A percentile compares a stretch with the other conserved stretches of the same genome.
phyloP scores from a whole-genome alignment of 1,284 basidiomycete genomes.

The Boletus sp. region DNA sequence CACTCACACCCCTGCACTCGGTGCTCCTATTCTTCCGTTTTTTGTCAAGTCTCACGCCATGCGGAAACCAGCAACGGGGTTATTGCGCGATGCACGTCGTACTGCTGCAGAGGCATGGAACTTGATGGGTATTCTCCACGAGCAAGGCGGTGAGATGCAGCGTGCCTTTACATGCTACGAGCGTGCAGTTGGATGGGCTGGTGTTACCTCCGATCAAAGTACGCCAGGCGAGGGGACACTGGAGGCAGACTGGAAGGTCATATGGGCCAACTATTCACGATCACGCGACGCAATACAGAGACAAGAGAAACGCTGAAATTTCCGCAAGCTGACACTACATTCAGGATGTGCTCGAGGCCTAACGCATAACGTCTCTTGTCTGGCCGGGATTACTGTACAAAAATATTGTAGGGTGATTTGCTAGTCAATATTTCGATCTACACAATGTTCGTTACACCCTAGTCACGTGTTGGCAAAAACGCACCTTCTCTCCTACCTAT shows the following conservation, averaged over 20 bases:
- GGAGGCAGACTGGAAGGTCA: constrained; percentile 56
- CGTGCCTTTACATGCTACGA: constrained; percentile 56
- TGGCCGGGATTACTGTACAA: constrained; percentile 11
- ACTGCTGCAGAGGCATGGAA: constrained; percentile 71
- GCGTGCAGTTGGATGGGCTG: constrained; percentile 63
- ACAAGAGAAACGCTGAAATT: constrained; percentile 1
- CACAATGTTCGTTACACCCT: too few relatives aligned
- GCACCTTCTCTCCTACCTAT: background rate
- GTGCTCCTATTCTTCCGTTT: constrained; percentile 40
- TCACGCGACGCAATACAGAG: constrained; percentile 27
- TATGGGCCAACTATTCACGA: constrained; percentile 51
- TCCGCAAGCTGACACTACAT: background rate
- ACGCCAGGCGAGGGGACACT: constrained; percentile 49
- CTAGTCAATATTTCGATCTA: too few relatives aligned
- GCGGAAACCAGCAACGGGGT: constrained; percentile 52
- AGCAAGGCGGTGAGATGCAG: constrained; percentile 40
- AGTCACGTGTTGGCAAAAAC: constrained; percentile 22
- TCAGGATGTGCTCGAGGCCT: background rate
- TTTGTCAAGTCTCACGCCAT: constrained; percentile 50
- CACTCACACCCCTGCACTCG: constrained; percentile 44
- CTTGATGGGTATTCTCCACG: constrained; percentile 50
- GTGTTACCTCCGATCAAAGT: constrained; percentile 42
- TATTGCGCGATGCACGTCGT: constrained; percentile 68
- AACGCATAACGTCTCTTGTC: background rate
- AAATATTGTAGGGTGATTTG: background rate